Conservation (phyloP, 1,284 basidiomycete species). For the Marasmius fiardii region DNA sequence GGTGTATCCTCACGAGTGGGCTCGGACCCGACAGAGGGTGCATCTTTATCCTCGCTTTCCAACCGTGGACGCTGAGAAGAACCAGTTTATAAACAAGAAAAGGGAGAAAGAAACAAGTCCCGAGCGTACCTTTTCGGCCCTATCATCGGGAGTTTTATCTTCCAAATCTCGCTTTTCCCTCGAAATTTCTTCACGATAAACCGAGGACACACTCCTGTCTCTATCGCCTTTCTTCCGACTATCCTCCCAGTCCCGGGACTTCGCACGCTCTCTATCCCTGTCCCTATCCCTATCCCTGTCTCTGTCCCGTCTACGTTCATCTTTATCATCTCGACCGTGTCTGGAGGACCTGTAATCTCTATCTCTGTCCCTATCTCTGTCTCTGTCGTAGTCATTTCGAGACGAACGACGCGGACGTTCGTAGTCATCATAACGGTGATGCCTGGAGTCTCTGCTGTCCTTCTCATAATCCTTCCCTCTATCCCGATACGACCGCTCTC, state of each 20-base stretch:
- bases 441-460: conserved; percentile 6
- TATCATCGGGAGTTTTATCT: conserved; percentile 42
- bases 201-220: conserved; percentile 44
- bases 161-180: conserved; percentile 44
- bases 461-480: conserved; percentile 14
- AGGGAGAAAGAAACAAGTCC: conserved; percentile 2
- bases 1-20: conserved; percentile 55
- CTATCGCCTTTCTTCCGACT: conserved; percentile 35
- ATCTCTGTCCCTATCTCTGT: conserved; percentile 34
- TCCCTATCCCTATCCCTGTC: conserved; percentile 24
- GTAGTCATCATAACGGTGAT: conserved; percentile 24
- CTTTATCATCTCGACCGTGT: conserved; percentile 45
- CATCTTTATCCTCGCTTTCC: conserved; percentile 40
- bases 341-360: conserved; percentile 24
- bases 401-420: conserved; percentile 26
- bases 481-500: conserved; percentile 27
- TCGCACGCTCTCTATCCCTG: conserved; percentile 24
- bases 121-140: conserved; percentile 61
- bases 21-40: conserved; percentile 30
- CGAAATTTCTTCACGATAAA: conserved; percentile 36
- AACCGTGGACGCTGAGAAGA: conserved; percentile 49
- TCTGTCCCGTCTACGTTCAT: conserved; percentile 43
- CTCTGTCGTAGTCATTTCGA: conserved; percentile 1
- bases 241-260: conserved; percentile 36
- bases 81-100: conserved; percentile 14